Base-by-base conservation (phyloP, 768 basidiomycete species). In the Gyrodon lividus region DNA sequence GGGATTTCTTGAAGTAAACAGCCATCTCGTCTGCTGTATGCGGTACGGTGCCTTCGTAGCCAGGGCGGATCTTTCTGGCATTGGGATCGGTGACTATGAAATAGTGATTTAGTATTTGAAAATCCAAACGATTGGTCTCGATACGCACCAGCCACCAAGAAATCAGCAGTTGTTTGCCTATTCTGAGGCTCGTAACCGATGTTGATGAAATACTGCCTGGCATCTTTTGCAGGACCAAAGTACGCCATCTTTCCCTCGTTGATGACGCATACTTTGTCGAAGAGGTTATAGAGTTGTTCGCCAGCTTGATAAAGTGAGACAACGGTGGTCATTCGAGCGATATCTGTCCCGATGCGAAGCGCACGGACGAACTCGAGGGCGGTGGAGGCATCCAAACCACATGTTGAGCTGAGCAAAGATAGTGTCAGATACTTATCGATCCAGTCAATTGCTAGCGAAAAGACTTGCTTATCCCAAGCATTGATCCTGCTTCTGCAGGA, bases 281-380 rank as follows among this genome's bases (percentile, higher is more conserved):
- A 93, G 38, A 77, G 72, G 19, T 77, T 52, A 51, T 83, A 86
- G 0, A 86, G 63, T 2, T 74, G 74, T 63, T 92, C 88, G 45
- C 85, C 84, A 7, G 88, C 91, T 68, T 93, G 91, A 68, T 93
- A 92, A 33, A 94, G 80, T 1, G 88, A 86, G n/a, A 89, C 87
- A 51, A 93, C 78, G 0, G 85, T 89, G 0, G 85, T 72, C 16
- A 67, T 52, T n/a, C 70, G 63, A 48, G 72, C 72, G 3, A 77
- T 71, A 59, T 89, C 83, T 0, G 87, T 87, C 4, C 78, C 72
- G 37, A 82, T 74, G 4, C 87, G 79, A 30, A 91, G 72, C 1
- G 83, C 80, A 40, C 76, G 81, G 41, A 83, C 81, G 57, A 87
- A 89, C 63, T 89, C 87, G 33, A 87, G 70, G 12, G 87, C 88